Base-by-base conservation (phyloP, 352 stramenopile species). In the Phytophthora brassicae region DNA sequence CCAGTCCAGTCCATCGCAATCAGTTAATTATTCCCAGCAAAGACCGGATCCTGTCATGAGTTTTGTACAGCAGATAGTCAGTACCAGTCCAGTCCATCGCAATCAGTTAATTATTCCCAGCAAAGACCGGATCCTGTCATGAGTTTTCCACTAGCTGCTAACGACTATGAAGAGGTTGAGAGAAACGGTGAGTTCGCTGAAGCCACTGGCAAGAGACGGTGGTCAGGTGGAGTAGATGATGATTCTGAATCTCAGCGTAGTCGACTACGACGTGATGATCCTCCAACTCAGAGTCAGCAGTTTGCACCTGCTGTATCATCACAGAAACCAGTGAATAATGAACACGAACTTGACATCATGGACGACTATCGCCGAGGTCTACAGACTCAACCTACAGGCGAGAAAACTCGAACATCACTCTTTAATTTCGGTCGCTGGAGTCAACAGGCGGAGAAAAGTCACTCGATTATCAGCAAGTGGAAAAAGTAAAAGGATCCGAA, bases 361-460 rank as follows among this genome's bases (percentile, higher is more conserved):
- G 59, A 73, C 23, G 64, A 72, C 20, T 70, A 70, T 51, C 59
- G 59, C 6, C 64, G 52, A 39, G 48, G 33, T 16, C 14, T 51
- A 11, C 33, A 53, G 33, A 64, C 42, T 4, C 41, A 48, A 23
- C 54, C 60, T 26, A 17, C n/a, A n/a, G n/a, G n/a, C n/a, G n/a
- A n/a, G n/a, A n/a, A n/a, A n/a, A n/a, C n/a, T n/a, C 28, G 51
- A 71, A 56, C 56, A 68, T 4, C 51, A 65, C 66, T 54, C 22
- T 78, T 70, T 23, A 48, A 73, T 31, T 72, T 75, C 66, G 70
- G 66, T 49, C 63, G 63, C 33, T 78, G 70, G 70, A 78, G 70
- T 46, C 61, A 75, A 16, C 58, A 74, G 47, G 66, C 66, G 1
- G 44, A 75, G 31, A 56, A 45, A 28, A 68, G 63, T 51, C 59